Evolutionary conservation across 2,329 filamentous ascomycete genomes (phyloP).

Genomic region (Sporothrix variecibatus): DNA sequence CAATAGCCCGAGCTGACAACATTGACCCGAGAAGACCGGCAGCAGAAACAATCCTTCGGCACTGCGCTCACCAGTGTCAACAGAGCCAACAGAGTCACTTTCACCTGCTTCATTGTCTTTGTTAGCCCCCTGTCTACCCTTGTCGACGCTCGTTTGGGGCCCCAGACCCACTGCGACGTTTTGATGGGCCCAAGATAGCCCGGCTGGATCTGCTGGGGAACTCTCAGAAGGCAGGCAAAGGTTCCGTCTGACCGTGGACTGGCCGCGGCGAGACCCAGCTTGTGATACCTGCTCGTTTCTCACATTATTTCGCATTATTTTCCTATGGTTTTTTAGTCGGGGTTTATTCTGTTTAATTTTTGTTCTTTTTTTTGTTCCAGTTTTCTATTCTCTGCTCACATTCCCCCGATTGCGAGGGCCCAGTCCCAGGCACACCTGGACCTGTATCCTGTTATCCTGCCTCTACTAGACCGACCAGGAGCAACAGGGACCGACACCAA

Average conservation of each 20-base stretch:
- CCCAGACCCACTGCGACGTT: background rate
- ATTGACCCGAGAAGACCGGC: conserved; percentile 25
- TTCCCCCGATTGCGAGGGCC: conserved; percentile 10
- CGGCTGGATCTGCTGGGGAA: conserved; percentile 6
- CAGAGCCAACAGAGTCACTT: background rate
- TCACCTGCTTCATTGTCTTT: conserved; percentile 4
- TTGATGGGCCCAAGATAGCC: conserved; percentile 6
- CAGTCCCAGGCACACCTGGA: conserved; percentile 1
- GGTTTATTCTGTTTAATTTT: background rate
- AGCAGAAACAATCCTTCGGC: background rate
- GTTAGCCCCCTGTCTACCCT: background rate
- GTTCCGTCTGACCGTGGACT: conserved; percentile 26
- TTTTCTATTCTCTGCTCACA: background rate
- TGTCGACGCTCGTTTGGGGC: background rate
- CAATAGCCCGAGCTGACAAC: conserved; percentile 22
- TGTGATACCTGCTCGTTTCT: conserved; percentile 18
- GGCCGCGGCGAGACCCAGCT: conserved; percentile 19
- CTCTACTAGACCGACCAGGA: background rate
- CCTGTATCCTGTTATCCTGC: background rate
- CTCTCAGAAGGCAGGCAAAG: background rate
- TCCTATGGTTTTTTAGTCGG: background rate
- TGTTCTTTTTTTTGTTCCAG: background rate
- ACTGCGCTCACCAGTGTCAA: background rate
- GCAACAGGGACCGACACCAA: background rate
- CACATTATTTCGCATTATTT: background rate